Evolutionary conservation across 768 basidiomycete genomes (phyloP), one percentile per base, ranked within the genome.

Genomic region (Mycena belliarum): DNA sequence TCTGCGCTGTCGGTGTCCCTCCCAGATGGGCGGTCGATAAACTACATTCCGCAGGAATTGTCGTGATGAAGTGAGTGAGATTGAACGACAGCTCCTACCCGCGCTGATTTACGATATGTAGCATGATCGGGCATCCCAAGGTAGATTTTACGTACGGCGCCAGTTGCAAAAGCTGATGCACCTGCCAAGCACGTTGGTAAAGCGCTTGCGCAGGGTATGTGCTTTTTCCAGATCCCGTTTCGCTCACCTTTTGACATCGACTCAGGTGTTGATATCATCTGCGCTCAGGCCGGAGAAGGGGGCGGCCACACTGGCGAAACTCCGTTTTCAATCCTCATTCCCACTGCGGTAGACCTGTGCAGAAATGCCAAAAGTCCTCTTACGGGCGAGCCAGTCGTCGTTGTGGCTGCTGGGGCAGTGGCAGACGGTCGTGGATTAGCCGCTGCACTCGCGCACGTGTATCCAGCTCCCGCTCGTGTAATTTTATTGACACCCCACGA

Each of bases 221-320:
- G 23, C 24, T 25, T 38, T 41, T 16, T 43, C 37, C 42, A 15
- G n/a, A n/a, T n/a, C n/a, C n/a, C n/a, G n/a, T n/a, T 46, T 29
- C 23, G 45, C 28, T 43, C 8, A 20, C 11, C 49, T 57, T 44
- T 38, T 56, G 26, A 44, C 41, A 12, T 18, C 11, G 24, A 28
- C 21, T 7, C 63, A 80, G 91, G 92, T n/a, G 91, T 93, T 16
- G 93, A 95, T 64, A 84, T 95, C 59, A 93, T 95, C 45, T 92
- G 93, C 67, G 92, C 90, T 1, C 91, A 91, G 70, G 89, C 88
- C 32, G 91, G 90, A 18, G 92, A 93, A 72, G 93, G 91, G 20
- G 92, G 93, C 25, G 93, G 92, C 14, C 93, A 94, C 73, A 93
- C 93, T 1, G 91, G 93, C 38, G 88, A 91, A 52, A 90, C 82